These are phyloP conservation scores for Cicer arietinum DNA, from an alignment of 306 rosid species.

Conservation along the genomic window DNA sequence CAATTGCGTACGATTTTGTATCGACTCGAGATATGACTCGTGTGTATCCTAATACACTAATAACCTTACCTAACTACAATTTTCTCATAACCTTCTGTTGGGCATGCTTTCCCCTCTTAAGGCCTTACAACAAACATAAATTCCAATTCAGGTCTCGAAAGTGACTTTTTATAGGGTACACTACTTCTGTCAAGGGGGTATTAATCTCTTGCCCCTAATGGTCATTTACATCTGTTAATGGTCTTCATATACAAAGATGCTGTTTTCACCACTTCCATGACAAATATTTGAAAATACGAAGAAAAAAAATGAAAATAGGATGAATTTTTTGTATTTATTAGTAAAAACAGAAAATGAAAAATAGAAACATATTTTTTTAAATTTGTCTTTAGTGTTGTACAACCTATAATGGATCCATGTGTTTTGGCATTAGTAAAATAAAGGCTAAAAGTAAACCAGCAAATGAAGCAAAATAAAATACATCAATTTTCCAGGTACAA, in stretches of 20 bases:
- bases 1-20: too few species aligned
- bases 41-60: too few species aligned
- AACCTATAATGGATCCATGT: constrained; percentile 10
- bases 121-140: neutral
- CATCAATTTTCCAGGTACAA: constrained; percentile 10
- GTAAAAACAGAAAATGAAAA: constrained; percentile 8
- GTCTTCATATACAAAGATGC: neutral
- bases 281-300: constrained; percentile 2
- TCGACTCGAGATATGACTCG: too few species aligned
- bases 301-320: neutral
- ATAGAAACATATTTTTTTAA: neutral
- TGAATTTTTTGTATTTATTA: neutral
- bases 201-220: neutral
- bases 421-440: constrained; percentile 22
- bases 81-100: too few species aligned
- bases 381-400: constrained; percentile 12
- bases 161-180: neutral
- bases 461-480: constrained; percentile 40
- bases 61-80: too few species aligned
- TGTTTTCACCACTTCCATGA: neutral
- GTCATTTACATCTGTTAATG: neutral
- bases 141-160: neutral
- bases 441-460: constrained; percentile 16
- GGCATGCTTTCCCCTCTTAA: too few species aligned
- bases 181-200: neutral